Percentiles rank a stretch among this genome's conserved stretches.
Evolutionary conservation across 2,329 filamentous ascomycete species (phyloP).

Genomic region (Incumbomyces delicatus): DNA sequence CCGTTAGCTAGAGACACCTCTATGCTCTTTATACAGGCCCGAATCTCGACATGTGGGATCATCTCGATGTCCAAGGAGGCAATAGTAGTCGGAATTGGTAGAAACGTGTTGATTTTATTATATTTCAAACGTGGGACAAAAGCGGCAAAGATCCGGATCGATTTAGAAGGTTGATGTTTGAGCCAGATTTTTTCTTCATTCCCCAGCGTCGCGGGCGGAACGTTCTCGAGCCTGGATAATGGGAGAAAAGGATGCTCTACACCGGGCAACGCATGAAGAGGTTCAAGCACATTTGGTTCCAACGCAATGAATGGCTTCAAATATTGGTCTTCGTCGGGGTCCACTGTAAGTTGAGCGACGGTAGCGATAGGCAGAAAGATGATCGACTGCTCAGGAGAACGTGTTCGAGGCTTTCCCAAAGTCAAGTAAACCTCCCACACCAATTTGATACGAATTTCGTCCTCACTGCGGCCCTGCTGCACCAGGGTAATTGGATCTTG

Average conservation of each 20-base stretch:
- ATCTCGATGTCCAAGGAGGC: slow-evolving; percentile 48
- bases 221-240: slow-evolving; percentile 47
- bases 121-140: slow-evolving; percentile 48
- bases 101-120: slow-evolving; percentile 37
- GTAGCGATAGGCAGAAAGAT: slow-evolving; percentile 37
- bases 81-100: slow-evolving; percentile 37
- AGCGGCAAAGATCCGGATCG: slow-evolving; percentile 46
- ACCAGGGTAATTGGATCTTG: slow-evolving; percentile 37
- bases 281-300: slow-evolving; percentile 49
- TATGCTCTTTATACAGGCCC: slow-evolving; percentile 41
- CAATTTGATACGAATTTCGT: slow-evolving; percentile 27
- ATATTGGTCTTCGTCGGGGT: slow-evolving; percentile 39
- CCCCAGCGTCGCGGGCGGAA: slow-evolving; percentile 42
- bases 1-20: slow-evolving; percentile 39
- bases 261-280: slow-evolving; percentile 42
- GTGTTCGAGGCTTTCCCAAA: slow-evolving; percentile 38
- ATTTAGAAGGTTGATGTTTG: slow-evolving; percentile 41
- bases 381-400: slow-evolving; percentile 47
- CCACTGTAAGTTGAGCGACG: slow-evolving; percentile 32
- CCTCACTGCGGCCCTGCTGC: slow-evolving; percentile 32
- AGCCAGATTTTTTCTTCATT: slow-evolving; percentile 45
- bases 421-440: slow-evolving; percentile 37
- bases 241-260: slow-evolving; percentile 45
- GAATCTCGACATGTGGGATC: slow-evolving; percentile 41
- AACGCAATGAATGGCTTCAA: slow-evolving; percentile 45